Percentiles rank a stretch among this genome's conserved stretches.
Conservation (phyloP, 164 flowering plant genomes). For the Aristolochia californica region DNA sequence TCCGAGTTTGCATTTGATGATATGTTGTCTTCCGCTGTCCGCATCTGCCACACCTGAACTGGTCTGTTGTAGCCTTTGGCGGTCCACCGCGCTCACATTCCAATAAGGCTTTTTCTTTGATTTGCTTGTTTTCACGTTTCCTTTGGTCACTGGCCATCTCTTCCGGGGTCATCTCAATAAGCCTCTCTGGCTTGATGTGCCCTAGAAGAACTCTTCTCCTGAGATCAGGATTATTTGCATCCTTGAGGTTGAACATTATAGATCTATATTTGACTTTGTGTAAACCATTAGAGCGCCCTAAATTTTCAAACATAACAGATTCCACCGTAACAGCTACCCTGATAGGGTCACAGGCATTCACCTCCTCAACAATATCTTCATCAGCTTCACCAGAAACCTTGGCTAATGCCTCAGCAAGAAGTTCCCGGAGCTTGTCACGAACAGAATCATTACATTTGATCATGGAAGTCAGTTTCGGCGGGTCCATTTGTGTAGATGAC, state of each 20-base stretch:
- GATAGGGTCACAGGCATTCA: conserved; percentile 55
- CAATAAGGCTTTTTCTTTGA: conserved; percentile 64
- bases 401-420: conserved; percentile 60
- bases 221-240: conserved; percentile 76
- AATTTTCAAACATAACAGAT: conserved; percentile 65
- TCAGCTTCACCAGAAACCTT: conserved; percentile 56
- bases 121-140: conserved; percentile 41
- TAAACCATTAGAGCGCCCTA: conserved; percentile 64
- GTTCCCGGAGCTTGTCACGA: conserved; percentile 74
- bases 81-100: conserved; percentile 60
- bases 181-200: conserved; percentile 46
- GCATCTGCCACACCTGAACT: conserved; percentile 84
- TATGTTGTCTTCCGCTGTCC: conserved; percentile 75
- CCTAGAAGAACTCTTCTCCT: conserved; percentile 82
- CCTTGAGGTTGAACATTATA: conserved; percentile 78
- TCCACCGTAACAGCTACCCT: conserved; percentile 75
- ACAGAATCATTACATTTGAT: conserved; percentile 53
- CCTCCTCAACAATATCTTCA: conserved; percentile 37
- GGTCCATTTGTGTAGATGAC: conserved; percentile 21
- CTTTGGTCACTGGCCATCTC: conserved; percentile 89
- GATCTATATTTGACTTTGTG: conserved; percentile 79
- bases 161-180: conserved; percentile 45
- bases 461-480: conserved; percentile 63
- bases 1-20: conserved; percentile 87
- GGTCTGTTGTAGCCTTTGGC: conserved; percentile 68